Evolutionary conservation across 805 yeast genomes (phyloP).

Genomic region (Saccharomycopsis capsularis): DNA sequence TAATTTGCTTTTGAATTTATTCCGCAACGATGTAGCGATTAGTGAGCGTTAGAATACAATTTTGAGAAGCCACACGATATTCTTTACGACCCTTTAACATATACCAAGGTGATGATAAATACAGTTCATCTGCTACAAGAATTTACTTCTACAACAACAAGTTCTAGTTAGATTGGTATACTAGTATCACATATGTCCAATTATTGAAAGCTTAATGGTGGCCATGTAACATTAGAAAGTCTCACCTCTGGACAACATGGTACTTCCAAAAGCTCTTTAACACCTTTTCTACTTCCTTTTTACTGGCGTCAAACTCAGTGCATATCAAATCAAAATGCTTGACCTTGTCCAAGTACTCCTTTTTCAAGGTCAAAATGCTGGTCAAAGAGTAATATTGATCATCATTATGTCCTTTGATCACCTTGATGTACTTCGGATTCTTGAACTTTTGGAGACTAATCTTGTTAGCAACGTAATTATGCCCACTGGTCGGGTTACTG

Average conservation of each 20-base stretch:
- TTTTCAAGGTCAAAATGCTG: conserved; percentile 18
- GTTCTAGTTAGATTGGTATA: no score
- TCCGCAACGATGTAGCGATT: no score
- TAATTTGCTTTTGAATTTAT: no score
- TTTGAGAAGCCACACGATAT: no score
- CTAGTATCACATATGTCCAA: no score
- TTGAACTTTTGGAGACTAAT: conserved; percentile 17
- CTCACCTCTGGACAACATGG: conserved; percentile 17
- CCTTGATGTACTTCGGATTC: conserved; percentile 14
- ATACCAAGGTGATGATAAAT: no score
- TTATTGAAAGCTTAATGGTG: not conserved
- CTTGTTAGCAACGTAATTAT: not conserved
- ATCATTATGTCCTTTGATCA: conserved; percentile 8
- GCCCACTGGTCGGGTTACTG: not conserved
- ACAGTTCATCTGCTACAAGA: no score
- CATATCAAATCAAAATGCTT: conserved; percentile 28
- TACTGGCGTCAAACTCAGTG: conserved; percentile 55
- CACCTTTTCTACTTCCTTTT: conserved; percentile 45
- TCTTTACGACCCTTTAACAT: no score
- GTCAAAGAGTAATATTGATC: conserved; percentile 15
- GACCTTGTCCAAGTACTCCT: conserved; percentile 19
- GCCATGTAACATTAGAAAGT: no score
- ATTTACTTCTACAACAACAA: no score
- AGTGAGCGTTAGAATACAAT: no score
- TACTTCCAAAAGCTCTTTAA: conserved; percentile 38